Base-by-base conservation (phyloP, 1,284 basidiomycete genomes). In the Sanghuangporus weigelae region DNA sequence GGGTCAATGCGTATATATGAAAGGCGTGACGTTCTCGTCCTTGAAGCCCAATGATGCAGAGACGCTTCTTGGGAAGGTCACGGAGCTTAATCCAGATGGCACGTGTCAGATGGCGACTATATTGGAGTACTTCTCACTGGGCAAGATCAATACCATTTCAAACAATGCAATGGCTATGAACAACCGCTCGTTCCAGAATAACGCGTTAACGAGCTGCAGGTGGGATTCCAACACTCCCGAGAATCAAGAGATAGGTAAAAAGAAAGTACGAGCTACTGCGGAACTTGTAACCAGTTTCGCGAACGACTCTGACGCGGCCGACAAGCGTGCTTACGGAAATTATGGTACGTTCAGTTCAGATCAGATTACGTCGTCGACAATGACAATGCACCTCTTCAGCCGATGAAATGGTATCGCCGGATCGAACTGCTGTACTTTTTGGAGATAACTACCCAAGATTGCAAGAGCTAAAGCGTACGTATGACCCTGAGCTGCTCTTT, bases 121-220 rank as follows among this genome's bases (percentile, higher is more conserved):
- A 7, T 76, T 77, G 61, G 82, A 84, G 68, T 79, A 78, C 64
- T 71, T 78, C 66, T 74, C 78, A 8, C 71, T 76, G 31, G 66
- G 67, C 2, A 79, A 79, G 64, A 69, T 81, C 58, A 72, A 70
- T 59, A 69, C 75, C 7, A 74, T 82, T 7, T 72, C 78, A 1
- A 68, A 70, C 21, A 72, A 73, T 21, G 72, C 69, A 12, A 79
- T 77, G 3, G 79, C 81, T 8, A 69, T 66, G 42, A 57, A 31
- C 67, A 67, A 79, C 44, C 73, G 80, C 58, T 71, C 73, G 39
- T 68, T 70, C 14, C 26, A 63, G 26, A 57, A 67, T 26, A 77
- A 75, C 63, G 70, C 74, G 14, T 66, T 79, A 23, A 63, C 74
- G 26, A 57, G 72, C 7, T 59, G 76, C 26, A 68, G 62, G 7